Evolutionary conservation across 1,284 basidiomycete genomes (phyloP), one percentile per base, ranked within the genome.

Genomic region (Singerocomus inundabilis): DNA sequence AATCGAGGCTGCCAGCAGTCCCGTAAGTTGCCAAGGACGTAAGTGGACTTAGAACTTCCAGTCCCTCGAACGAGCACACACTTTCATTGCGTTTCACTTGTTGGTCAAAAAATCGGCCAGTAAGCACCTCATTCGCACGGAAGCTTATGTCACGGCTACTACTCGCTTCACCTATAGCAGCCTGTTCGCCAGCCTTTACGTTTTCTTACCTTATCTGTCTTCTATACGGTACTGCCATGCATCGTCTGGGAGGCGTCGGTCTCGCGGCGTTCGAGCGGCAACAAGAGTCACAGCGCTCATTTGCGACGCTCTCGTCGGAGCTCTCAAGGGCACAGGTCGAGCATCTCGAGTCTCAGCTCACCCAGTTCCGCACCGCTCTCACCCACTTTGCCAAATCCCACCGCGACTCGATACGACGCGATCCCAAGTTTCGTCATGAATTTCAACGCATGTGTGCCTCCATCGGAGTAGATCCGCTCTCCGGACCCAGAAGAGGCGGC

Each of bases 391-490:
- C 95, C 0, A 74, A 81, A 6, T 81, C 80, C 11, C 95, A 98
- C 67, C 84, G 92, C 21, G 81, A 87, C 40, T 85, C 90, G 51
- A 98, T 99, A 64, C 80, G 84, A 51, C 78, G 78, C 49, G 91
- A 98, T 62, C 91, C 97, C 1, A 79, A 81, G 2, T 96, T 99
- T 66, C 80, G 96, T 3, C 88, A 90, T 75, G 88, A 87, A 13
- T 99, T 99, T 70, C 93, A 95, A 61, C 88, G 91, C 53, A 98
- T 99, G 93, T 99, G 97, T 67, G 82, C 88, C 1, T 86, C 88
- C 13, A 90, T 99, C 49, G 94, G 93, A 26, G 92, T 99, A 16
- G 97, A 99, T 67, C 96, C 97, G 1, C 80, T 99, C 16, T 89
- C 90, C 2, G 91, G 90, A 1, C 88, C 88, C 1, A 73, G 86